Evolutionary conservation across 2,329 filamentous ascomycete species (phyloP), one percentile per base, ranked within the genome.

Genomic region (Cladosporium velox): DNA sequence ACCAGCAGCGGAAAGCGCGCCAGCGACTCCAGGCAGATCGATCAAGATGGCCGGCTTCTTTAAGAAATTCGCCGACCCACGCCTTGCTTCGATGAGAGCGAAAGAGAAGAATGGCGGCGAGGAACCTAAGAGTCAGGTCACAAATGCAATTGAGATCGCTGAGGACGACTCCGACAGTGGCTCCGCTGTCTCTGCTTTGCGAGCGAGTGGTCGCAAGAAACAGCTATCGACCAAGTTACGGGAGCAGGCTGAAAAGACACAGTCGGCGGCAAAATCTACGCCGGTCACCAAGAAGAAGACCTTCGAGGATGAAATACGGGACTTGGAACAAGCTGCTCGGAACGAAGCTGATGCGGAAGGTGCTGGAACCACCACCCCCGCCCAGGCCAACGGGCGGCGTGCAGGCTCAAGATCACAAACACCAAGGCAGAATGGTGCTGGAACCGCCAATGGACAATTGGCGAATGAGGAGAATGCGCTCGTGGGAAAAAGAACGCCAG

Each of bases 291-390:
- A 66, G 38, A 67, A 57, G 6, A 70, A 70, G 15, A 76, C 75
- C 1, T 73, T 76, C 32, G 74, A 76, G 57, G 73, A 76, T 54
- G 73, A 76, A 67, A 75, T 76, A 30, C 70, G 68, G 24, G 72
- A 75, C 38, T 52, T 76, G 24, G 71, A 72, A 49, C 68, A 70
- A 51, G 63, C 69, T 32, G 72, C 74, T 32, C 69, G 68, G 21
- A 66, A 69, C 28, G 64, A 69, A 14, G 69, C 65, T 26, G 71
- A 59, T 8, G 65, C 68, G 18, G 67, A 71, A 26, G 69, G 57
- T 35, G 70, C 69, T 49, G 70, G 69, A 41, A 34, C 26, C 1
- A 41, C 26, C 32, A 64, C 62, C 18, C 59, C 69, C 35, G 65
- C 65, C 21, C 41, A 47, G 41, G 44, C 64, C 32, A 66, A 65